A percentile compares a stretch with the other conserved stretches of the same genome.
phyloP scores from a whole-genome alignment of 2,329 filamentous ascomycete genomes.

The Blastomyces parvus region DNA sequence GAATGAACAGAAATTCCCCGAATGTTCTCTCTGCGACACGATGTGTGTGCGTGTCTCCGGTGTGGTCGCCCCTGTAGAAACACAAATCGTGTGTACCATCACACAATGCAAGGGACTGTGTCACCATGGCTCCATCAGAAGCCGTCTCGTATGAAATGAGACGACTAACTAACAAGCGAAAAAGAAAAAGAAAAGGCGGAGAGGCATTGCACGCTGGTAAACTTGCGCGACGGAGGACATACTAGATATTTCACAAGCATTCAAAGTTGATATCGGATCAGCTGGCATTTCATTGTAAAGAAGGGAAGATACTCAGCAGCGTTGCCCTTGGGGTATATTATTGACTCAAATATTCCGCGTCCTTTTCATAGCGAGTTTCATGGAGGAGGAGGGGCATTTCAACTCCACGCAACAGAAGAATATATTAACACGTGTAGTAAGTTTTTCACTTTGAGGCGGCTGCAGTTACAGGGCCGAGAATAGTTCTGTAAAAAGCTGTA shows the following conservation, averaged over 20 bases:
- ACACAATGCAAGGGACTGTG: conserved; percentile 5
- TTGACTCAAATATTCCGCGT: background rate
- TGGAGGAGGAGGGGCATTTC: background rate
- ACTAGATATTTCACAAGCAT: background rate
- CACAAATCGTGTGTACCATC: background rate
- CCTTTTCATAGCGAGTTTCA: background rate
- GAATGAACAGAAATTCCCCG: background rate
- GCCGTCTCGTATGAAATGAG: background rate
- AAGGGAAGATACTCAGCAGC: background rate
- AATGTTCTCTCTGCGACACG: background rate
- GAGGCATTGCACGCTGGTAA: background rate
- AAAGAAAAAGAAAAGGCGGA: background rate
- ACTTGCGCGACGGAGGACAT: background rate
- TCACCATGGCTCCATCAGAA: background rate
- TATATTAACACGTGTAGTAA: background rate
- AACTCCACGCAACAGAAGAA: background rate
- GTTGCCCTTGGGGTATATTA: background rate
- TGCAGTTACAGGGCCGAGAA: background rate
- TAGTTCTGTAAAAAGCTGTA: background rate
- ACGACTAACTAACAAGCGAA: background rate
- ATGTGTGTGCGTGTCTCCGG: background rate
- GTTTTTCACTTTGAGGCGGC: background rate
- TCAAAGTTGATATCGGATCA: background rate
- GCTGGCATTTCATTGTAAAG: background rate
- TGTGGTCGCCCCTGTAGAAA: background rate